phyloP scores from a whole-genome alignment of 805 yeast genomes.

The Saturnispora serradocipensis region DNA sequence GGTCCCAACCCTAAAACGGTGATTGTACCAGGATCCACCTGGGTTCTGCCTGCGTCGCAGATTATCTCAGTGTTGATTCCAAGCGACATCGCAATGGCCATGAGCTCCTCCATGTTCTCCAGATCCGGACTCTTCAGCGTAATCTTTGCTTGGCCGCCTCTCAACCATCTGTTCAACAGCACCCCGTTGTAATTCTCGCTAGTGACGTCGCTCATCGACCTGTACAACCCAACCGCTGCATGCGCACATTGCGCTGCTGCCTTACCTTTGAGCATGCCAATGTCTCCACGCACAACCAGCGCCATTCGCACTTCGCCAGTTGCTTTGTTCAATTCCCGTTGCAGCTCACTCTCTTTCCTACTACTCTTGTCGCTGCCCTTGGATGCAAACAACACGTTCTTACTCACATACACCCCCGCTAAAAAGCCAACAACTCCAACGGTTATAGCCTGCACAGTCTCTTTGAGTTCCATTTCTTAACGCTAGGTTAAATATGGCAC shows the following conservation, averaged over 20 bases:
- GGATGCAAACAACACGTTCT: too few relatives aligned
- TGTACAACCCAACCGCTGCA: constrained; percentile 89
- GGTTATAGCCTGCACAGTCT: constrained; percentile 7
- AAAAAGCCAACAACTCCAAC: constrained; percentile 22
- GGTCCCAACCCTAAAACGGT: constrained; percentile 98
- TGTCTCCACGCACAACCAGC: constrained; percentile 75
- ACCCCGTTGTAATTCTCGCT: constrained; percentile 51
- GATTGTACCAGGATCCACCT: constrained; percentile 90
- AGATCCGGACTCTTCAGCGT: constrained; percentile 64
- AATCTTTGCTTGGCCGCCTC: constrained; percentile 87
- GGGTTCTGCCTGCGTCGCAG: constrained; percentile 96
- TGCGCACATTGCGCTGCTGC: constrained; percentile 97
- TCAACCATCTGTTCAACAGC: constrained; percentile 67
- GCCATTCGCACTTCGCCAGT: constrained; percentile 86
- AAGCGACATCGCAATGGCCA: constrained; percentile 69
- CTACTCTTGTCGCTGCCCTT: neutral
- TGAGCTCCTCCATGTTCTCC: constrained; percentile 66
- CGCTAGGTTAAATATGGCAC: too few relatives aligned
- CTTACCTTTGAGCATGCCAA: constrained; percentile 91
- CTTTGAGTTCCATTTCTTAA: neutral
- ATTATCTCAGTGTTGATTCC: constrained; percentile 75
- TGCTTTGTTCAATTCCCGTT: constrained; percentile 49
- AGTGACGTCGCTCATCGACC: constrained; percentile 46
- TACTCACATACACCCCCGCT: constrained; percentile 25
- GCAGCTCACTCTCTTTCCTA: constrained; percentile 15